phyloP scores from a whole-genome alignment of 768 basidiomycete genomes.

The Mycena chlorophos region DNA sequence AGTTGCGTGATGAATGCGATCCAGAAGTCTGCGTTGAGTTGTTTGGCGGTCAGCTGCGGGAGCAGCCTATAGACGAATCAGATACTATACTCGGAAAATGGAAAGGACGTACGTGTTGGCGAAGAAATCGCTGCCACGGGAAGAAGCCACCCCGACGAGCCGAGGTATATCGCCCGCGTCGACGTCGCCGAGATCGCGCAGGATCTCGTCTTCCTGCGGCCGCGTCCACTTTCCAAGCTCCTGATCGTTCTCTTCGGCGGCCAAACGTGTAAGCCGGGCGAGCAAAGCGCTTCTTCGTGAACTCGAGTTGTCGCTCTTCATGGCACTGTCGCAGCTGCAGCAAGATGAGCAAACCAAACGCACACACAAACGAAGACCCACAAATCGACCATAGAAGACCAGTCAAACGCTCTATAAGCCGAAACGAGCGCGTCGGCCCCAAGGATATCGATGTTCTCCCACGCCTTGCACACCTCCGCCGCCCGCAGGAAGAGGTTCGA shows the following conservation, averaged over 20 bases:
- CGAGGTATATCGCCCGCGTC: conserved; percentile 17
- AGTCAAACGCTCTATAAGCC: conserved; percentile 22
- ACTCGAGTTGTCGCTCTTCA: conserved; percentile 15
- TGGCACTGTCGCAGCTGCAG: conserved; percentile 1
- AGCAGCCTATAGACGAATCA: background rate
- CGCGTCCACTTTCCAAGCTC: conserved; percentile 16
- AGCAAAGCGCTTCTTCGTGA: conserved; percentile 13
- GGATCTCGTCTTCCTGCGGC: conserved; percentile 7
- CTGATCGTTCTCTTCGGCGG: conserved; percentile 11
- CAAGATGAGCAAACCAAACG: background rate
- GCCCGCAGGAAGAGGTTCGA: conserved; percentile 10
- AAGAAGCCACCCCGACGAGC: conserved; percentile 13
- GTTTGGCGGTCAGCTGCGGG: background rate
- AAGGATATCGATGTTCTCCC: conserved; percentile 11
- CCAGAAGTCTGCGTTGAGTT: background rate
- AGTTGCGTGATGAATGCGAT: background rate
- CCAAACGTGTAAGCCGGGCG: conserved; percentile 12
- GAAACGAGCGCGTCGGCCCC: conserved; percentile 21
- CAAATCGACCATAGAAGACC: conserved; percentile 17
- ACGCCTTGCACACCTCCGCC: conserved; percentile 12
- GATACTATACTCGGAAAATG: background rate
- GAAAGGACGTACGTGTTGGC: conserved; percentile 10
- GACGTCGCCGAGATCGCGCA: conserved; percentile 12
- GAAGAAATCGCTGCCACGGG: conserved; percentile 15
- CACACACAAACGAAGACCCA: background rate